A percentile compares a stretch with the other conserved stretches of the same genome.
These are phyloP conservation scores for Cicer judaicum DNA, from an alignment of 306 rosid species.

Conservation along the genomic window DNA sequence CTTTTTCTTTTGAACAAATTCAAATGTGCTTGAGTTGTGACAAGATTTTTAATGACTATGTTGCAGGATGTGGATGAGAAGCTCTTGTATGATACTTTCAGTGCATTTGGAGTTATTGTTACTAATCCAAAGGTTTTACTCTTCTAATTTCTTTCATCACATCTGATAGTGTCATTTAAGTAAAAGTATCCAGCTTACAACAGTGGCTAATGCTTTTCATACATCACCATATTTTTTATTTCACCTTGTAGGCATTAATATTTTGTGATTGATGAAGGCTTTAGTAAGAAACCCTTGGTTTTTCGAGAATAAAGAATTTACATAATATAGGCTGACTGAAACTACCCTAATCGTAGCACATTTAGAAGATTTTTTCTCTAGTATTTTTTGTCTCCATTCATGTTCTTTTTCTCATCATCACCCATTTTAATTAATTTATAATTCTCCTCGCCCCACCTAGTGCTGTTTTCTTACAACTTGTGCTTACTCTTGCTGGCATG, in stretches of 20 bases:
- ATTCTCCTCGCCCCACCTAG: too few relatives aligned
- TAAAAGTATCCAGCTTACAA: conserved; percentile 15
- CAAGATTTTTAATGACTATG: conserved; percentile 32
- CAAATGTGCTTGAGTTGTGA: conserved; percentile 16
- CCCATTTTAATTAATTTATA: too few relatives aligned
- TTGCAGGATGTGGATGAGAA: conserved; percentile 98
- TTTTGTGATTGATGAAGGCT: conserved; percentile 6
- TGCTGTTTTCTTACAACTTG: too few relatives aligned
- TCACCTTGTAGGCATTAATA: neutral
- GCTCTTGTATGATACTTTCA: conserved; percentile 93
- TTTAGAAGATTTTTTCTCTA: too few relatives aligned
- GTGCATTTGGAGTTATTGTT: conserved; percentile 99
- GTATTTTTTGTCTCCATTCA: too few relatives aligned
- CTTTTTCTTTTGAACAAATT: neutral
- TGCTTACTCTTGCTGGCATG: too few relatives aligned
- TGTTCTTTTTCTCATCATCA: too few relatives aligned
- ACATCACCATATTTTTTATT: neutral
- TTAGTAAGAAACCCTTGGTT: conserved; percentile 19
- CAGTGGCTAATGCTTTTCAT: conserved; percentile 25
- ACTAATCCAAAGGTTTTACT: conserved; percentile 86
- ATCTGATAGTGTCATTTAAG: conserved; percentile 8
- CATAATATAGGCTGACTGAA: neutral
- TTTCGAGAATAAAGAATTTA: neutral
- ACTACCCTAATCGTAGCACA: neutral
- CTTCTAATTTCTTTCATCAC: conserved; percentile 29